Conservation (phyloP, 2,329 filamentous ascomycete species). For the Fusarium sublunatum region DNA sequence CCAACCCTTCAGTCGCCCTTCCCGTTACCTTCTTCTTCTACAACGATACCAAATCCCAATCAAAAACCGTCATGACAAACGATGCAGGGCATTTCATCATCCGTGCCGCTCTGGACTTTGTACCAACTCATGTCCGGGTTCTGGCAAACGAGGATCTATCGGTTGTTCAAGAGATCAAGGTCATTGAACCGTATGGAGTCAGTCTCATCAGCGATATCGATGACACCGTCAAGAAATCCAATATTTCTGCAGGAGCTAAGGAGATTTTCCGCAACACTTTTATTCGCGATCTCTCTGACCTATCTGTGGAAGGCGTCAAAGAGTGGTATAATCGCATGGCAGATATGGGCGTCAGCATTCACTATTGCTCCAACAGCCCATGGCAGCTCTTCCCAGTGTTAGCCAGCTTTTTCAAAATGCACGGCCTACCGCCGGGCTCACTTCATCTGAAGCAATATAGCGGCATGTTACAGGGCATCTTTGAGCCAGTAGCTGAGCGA, state of each 20-base stretch:
- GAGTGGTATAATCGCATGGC: slow-evolving; percentile 89
- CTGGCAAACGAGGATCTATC: slow-evolving; percentile 88
- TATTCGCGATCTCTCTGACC: slow-evolving; percentile 82
- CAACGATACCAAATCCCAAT: slow-evolving; percentile 83
- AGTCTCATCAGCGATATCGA: slow-evolving; percentile 98
- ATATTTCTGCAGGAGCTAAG: slow-evolving; percentile 84
- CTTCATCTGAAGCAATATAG: slow-evolving; percentile 97
- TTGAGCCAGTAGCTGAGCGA: slow-evolving; percentile 94
- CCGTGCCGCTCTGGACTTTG: slow-evolving; percentile 84
- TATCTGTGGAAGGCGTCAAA: slow-evolving; percentile 86
- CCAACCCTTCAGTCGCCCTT: slow-evolving; percentile 78
- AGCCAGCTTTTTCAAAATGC: slow-evolving; percentile 83
- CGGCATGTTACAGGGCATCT: slow-evolving; percentile 97
- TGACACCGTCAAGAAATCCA: slow-evolving; percentile 96
- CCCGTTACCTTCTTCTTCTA: slow-evolving; percentile 96
- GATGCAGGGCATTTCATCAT: slow-evolving; percentile 89
- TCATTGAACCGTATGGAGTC: slow-evolving; percentile 83
- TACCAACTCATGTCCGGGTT: slow-evolving; percentile 89
- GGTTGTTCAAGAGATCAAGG: slow-evolving; percentile 78
- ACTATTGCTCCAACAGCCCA: slow-evolving; percentile 99
- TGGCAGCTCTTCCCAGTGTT: slow-evolving; percentile 97
- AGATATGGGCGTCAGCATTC: slow-evolving; percentile 84
- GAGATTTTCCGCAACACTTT: slow-evolving; percentile 98
- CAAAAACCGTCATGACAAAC: slow-evolving; percentile 85
- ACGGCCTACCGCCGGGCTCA: slow-evolving; percentile 85